A percentile compares a stretch with the other conserved stretches of the same genome.
phyloP scores from a whole-genome alignment of 352 stramenopile genomes.

The Phytopythium chamaehyphon region DNA sequence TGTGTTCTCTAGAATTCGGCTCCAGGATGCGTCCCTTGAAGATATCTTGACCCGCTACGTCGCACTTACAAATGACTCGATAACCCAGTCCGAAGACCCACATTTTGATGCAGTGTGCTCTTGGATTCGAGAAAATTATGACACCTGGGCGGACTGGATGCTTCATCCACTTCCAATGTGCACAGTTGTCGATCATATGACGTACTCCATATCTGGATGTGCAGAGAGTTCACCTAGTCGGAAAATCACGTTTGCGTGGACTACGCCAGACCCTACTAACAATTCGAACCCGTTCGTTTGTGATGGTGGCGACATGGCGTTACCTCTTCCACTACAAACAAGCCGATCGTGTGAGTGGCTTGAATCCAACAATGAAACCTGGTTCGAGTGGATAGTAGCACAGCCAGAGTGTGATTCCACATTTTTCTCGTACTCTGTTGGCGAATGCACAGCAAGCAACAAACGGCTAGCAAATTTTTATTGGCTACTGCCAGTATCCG shows the following conservation, averaged over 20 bases:
- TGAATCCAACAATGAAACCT: conserved; percentile 9
- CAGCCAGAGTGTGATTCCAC: conserved; percentile 24
- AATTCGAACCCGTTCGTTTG: conserved; percentile 20
- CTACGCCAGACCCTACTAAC: conserved; percentile 15
- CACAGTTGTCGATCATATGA: conserved; percentile 18
- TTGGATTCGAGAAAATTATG: conserved; percentile 43
- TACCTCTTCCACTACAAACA: conserved; percentile 16
- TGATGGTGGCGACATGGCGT: conserved; percentile 13
- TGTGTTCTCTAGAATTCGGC: conserved; percentile 11
- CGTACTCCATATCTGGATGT: conserved; percentile 14
- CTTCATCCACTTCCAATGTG: conserved; percentile 20
- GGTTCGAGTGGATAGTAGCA: conserved; percentile 17
- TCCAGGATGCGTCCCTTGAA: conserved; percentile 12
- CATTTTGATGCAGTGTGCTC: conserved; percentile 30
- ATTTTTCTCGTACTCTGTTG: conserved; percentile 28
- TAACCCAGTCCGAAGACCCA: background rate
- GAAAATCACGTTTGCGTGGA: conserved; percentile 22
- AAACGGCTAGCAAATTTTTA: conserved; percentile 13
- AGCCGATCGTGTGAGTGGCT: conserved; percentile 35
- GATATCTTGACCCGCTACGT: conserved; percentile 21
- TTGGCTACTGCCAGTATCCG: conserved; percentile 21
- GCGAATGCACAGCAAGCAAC: conserved; percentile 10
- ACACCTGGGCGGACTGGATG: conserved; percentile 26
- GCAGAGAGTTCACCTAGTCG: conserved; percentile 8
- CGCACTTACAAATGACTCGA: conserved; percentile 18